Evolutionary conservation across 108 stramenopile genomes (phyloP).

Genomic region (Nannochloropsis oceanica): DNA sequence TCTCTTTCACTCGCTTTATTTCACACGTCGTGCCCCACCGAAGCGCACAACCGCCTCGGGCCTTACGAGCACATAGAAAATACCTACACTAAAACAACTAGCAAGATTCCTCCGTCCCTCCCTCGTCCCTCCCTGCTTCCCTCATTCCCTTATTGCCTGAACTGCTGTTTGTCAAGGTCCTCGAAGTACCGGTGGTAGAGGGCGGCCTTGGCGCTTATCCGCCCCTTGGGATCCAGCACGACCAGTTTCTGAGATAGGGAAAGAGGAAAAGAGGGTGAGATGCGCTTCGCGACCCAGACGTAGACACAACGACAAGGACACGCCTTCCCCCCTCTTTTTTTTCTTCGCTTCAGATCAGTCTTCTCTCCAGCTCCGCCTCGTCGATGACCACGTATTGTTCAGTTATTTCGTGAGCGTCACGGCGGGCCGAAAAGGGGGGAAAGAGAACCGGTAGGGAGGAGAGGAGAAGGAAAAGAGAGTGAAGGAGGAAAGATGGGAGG

Average conservation of each 20-base stretch:
- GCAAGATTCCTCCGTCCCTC: no score
- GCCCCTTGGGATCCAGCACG: constrained; percentile 78
- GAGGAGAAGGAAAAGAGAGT: neutral
- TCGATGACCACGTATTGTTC: neutral
- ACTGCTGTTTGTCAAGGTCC: constrained; percentile 74
- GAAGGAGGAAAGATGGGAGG: neutral
- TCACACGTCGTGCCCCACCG: no score
- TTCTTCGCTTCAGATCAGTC: neutral
- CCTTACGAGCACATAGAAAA: no score
- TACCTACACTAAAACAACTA: no score
- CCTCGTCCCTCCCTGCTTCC: neutral
- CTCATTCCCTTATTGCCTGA: neutral
- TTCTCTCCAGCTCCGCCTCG: neutral
- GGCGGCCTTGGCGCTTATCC: constrained; percentile 82
- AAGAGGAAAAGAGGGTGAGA: neutral
- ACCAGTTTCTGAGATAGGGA: constrained; percentile 46
- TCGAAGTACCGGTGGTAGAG: constrained; percentile 91
- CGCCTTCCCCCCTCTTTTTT: neutral
- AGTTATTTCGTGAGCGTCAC: neutral
- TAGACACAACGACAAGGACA: neutral
- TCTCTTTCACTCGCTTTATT: no score
- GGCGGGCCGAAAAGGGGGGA: neutral
- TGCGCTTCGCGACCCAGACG: neutral
- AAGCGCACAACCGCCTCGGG: no score
- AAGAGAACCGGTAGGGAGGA: neutral